Percentiles rank a stretch among this genome's conserved stretches.
These are phyloP conservation scores for Fusarium robinianum DNA, from an alignment of 2,329 filamentous ascomycete genomes.

Conservation along the genomic window DNA sequence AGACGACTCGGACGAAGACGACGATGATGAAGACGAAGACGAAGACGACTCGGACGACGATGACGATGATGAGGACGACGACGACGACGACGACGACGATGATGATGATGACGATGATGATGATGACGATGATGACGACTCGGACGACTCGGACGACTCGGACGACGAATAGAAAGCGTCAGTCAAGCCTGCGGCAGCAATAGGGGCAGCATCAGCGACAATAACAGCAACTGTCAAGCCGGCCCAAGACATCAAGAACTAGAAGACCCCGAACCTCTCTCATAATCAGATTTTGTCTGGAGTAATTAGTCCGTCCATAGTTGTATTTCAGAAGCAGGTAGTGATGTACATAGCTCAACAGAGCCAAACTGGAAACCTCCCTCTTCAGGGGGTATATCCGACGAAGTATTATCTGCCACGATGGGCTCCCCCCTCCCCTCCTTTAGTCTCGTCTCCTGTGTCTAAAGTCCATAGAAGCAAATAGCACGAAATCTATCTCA, in stretches of 20 bases:
- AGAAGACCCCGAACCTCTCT: slow-evolving; percentile 18
- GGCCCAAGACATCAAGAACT: slow-evolving; percentile 16
- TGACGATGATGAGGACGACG: slow-evolving; percentile 23
- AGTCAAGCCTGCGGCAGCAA: slow-evolving; percentile 2
- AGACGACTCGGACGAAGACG: slow-evolving; percentile 36
- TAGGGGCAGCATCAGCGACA: too few species aligned
- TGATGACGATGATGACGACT: slow-evolving; percentile 13
- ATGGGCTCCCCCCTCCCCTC: slow-evolving; percentile 12
- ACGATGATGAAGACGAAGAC: slow-evolving; percentile 34
- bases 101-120: slow-evolving; percentile 13
- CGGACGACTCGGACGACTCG: slow-evolving; percentile 24
- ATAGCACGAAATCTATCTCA: neutral
- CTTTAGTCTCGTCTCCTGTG: too few species aligned
- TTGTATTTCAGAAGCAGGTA: too few species aligned
- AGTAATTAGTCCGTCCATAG: too few species aligned
- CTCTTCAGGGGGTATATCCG: slow-evolving; percentile 25
- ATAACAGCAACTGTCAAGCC: too few species aligned
- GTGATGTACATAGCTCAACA: slow-evolving; percentile 14
- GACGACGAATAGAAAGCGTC: slow-evolving; percentile 20
- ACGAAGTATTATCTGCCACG: slow-evolving; percentile 23
- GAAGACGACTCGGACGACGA: slow-evolving; percentile 30
- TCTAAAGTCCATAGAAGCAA: too few species aligned
- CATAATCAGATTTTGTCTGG: too few species aligned
- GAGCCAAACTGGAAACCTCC: slow-evolving; percentile 18
- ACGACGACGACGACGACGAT: slow-evolving; percentile 16